phyloP scores from a whole-genome alignment of 768 basidiomycete genomes.

The Psilocybe cubensis region DNA sequence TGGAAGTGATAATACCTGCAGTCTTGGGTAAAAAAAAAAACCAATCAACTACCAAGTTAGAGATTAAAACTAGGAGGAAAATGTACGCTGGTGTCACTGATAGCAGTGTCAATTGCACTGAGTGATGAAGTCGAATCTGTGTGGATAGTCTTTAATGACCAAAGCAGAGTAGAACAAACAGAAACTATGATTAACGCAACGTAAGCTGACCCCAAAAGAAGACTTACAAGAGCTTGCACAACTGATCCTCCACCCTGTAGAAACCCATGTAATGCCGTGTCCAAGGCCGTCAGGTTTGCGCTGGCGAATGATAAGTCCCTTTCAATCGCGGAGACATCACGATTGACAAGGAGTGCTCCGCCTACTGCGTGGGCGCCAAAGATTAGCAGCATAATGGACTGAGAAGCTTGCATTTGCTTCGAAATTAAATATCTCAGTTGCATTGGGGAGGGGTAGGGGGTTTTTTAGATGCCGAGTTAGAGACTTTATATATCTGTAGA shows the following conservation, averaged over 20 bases:
- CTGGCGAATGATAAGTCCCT: not conserved
- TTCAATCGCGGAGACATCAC: not conserved
- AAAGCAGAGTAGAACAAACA: too few species aligned
- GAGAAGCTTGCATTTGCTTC: not conserved
- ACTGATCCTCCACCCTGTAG: slow-evolving; percentile 10
- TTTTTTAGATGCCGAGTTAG: too few species aligned
- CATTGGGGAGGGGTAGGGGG: too few species aligned
- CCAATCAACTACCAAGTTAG: not conserved
- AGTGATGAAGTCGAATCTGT: slow-evolving; percentile 19
- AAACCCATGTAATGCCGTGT: not conserved
- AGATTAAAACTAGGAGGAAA: not conserved
- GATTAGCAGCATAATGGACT: not conserved
- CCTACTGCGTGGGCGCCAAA: not conserved
- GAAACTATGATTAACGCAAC: not conserved
- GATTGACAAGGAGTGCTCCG: not conserved
- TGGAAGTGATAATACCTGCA: not conserved
- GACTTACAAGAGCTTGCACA: slow-evolving; percentile 25
- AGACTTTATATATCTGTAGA: too few species aligned
- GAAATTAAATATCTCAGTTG: too few species aligned
- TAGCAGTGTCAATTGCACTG: slow-evolving; percentile 23
- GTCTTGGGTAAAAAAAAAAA: not conserved
- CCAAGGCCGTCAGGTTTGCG: not conserved
- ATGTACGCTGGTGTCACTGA: slow-evolving; percentile 27
- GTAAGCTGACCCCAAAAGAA: not conserved
- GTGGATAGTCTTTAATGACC: slow-evolving; percentile 24